A percentile compares a stretch with the other conserved stretches of the same genome.
Conservation (phyloP, 169 alveolate species). For the Eimeria necatrix region DNA sequence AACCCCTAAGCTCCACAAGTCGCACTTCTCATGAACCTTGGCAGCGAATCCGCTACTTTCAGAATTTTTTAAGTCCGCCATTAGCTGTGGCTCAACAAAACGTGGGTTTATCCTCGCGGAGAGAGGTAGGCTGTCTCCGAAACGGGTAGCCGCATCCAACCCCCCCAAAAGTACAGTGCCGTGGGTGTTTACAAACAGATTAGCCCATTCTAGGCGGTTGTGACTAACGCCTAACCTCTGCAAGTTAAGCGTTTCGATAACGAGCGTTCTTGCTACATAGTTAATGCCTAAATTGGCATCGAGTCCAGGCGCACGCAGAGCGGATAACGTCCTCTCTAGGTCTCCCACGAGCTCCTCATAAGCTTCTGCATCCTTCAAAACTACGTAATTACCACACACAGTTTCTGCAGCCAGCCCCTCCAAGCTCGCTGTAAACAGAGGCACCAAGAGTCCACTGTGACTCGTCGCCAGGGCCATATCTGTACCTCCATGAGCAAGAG, state of each 20-base stretch:
- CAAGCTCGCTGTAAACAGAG: not conserved
- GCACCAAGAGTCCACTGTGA: not conserved
- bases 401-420: not conserved
- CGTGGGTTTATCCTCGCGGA: not conserved
- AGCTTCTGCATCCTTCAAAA: not conserved
- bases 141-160: not conserved
- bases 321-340: not conserved
- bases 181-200: not conserved
- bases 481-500: not conserved
- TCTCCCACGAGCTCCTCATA: not conserved
- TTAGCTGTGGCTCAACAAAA: conserved; percentile 1
- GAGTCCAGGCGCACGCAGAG: too few species aligned
- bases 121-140: not conserved
- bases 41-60: not conserved
- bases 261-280: not conserved
- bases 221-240: conserved; percentile 18
- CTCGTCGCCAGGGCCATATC: not conserved
- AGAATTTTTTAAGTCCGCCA: not conserved
- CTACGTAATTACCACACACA: not conserved
- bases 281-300: not conserved
- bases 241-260: not conserved
- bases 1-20: conserved; percentile 32
- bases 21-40: conserved; percentile 15
- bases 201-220: not conserved
- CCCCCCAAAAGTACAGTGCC: not conserved